Evolutionary conservation across 73 alveolate species (phyloP).

Genomic region (Paramecium sonneborni): DNA sequence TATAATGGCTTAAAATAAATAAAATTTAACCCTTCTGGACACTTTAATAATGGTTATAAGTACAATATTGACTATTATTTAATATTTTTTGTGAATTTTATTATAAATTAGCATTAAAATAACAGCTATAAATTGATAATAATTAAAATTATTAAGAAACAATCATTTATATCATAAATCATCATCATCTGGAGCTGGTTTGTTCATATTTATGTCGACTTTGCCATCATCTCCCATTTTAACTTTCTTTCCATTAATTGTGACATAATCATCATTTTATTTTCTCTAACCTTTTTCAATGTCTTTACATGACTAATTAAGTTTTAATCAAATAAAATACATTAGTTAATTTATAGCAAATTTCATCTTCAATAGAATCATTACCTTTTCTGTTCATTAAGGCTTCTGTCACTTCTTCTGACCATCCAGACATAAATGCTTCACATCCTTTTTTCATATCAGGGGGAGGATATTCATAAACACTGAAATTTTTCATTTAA

Average conservation of each 20-base stretch:
- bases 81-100: neutral
- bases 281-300: conserved; percentile 44
- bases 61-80: no score
- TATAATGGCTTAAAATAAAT: neutral
- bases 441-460: conserved; percentile 54
- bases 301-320: conserved; percentile 22
- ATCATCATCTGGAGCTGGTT: conserved; percentile 59
- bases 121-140: neutral
- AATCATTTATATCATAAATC: neutral
- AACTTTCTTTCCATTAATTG: conserved; percentile 28
- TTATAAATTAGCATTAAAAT: neutral
- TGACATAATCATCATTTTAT: conserved; percentile 44
- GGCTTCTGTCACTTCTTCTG: neutral
- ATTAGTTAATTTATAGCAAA: conserved; percentile 10
- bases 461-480: conserved; percentile 65
- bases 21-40: neutral
- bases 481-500: conserved; percentile 35
- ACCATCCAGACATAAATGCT: conserved; percentile 52
- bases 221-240: conserved; percentile 58
- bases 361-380: neutral
- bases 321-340: neutral
- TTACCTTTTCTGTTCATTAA: conserved; percentile 33
- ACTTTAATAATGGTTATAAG: no score
- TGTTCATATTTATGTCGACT: conserved; percentile 44
- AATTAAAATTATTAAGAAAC: neutral